phyloP scores from a whole-genome alignment of 768 basidiomycete species.

The Pholiota microspora region DNA sequence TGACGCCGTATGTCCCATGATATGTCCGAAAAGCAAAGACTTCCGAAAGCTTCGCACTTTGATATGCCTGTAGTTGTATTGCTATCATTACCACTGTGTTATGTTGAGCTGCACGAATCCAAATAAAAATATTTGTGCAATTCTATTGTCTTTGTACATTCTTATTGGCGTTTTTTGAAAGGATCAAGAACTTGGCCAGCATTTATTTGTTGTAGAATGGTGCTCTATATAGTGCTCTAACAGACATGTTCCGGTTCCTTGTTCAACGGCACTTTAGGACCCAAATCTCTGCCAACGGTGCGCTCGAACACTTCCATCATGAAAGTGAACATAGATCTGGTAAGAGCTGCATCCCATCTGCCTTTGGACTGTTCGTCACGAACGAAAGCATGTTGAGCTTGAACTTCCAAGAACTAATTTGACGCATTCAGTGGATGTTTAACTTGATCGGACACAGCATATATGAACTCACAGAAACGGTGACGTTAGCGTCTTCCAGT shows the following conservation, averaged over 20 bases:
- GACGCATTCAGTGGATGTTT: neutral
- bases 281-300: conserved; percentile 83
- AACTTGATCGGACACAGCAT: neutral
- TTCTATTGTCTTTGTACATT: neutral
- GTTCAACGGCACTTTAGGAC: conserved; percentile 50
- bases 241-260: conserved; percentile 79
- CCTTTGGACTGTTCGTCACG: conserved; percentile 91
- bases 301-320: conserved; percentile 96
- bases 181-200: too few species aligned
- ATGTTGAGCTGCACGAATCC: neutral
- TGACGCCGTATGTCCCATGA: conserved; percentile 22
- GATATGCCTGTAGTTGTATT: conserved; percentile 16
- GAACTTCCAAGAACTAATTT: conserved; percentile 85
- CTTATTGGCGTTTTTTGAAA: neutral
- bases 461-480: conserved; percentile 64
- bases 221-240: conserved; percentile 26
- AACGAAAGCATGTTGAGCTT: conserved; percentile 96
- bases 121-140: too few species aligned
- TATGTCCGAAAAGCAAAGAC: conserved; percentile 14
- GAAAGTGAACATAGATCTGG: conserved; percentile 72
- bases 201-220: neutral
- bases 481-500: conserved; percentile 77
- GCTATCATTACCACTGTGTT: conserved; percentile 16
- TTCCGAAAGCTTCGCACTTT: conserved; percentile 17
- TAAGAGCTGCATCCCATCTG: conserved; percentile 93